Evolutionary conservation across 257 asterid genomes (phyloP), one percentile per base, ranked within the genome.

Genomic region (Nicotiana undulata): DNA sequence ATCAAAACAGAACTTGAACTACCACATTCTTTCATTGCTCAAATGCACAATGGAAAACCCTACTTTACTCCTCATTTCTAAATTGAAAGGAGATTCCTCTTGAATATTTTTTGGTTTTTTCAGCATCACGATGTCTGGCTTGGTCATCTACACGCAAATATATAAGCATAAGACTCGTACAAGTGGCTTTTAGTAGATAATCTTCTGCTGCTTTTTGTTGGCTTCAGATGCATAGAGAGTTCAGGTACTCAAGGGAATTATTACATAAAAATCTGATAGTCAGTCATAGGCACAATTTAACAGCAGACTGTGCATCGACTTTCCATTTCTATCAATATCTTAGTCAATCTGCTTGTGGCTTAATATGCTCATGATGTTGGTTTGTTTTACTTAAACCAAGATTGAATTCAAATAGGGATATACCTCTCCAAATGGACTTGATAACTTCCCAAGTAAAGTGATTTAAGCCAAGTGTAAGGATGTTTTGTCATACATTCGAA

Each of bases 11-110:
- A 96, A 98, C 99, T 94, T 94, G 89, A 86, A 81, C 87, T 86
- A 65, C 88, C 87, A 84, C 92, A 85, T 90, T 90, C 90, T 90
- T 94, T 96, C 98, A 92, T 84, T 92, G 95, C 88, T 94, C 98
- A 91, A 91, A 96, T 81, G 99, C 97, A 89, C 88, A 81, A 85
- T 94, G 97, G 89, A 96, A 94, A 88, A 90, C 92, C 86, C 89
- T 87, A 89, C 97, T 90, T 87, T 96, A 97, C 86, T 93, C 97
- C 88, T 96, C 97, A 79, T 89, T 87, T 85, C 89, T 90, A 90
- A 94, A 96, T 84, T 90, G 95, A 87, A 96, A 87, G 86, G 94
- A 86, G 89, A 91, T 85, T 88, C 97, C 98, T 80, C 90, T 89
- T 85, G 98, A 96, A 91, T 85, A 93, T 88, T 86, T 87, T 88